Evolutionary conservation across 2,329 filamentous ascomycete species (phyloP), one percentile per base, ranked within the genome.

Genomic region (Claviceps maximensis): DNA sequence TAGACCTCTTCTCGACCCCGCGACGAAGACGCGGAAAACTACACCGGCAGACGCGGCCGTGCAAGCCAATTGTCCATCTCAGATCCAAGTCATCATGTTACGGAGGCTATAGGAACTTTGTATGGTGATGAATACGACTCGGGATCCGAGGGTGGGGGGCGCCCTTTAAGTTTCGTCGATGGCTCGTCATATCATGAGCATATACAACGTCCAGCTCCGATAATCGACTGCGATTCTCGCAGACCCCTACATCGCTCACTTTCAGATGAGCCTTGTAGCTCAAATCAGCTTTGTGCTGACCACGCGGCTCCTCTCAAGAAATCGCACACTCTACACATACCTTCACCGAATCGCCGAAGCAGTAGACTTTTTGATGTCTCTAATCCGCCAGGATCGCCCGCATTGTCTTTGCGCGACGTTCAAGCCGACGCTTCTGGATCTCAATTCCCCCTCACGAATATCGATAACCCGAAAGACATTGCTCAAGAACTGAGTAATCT

Each of bases 401-500:
- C 76, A 1, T 67, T 74, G 8, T 76, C 76, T 4, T 68, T 74
- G 56, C 77, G 70, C 54, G 78, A 74, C 59, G 79, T 74, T 63
- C 76, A 75, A 64, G 74, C 72, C 61, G 82, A 82, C 55, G 82
- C 87, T 52, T 83, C 86, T 50, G 61, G 59, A 29, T 69, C 67
- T 19, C 79, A 91, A 58, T 91, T 90, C 62, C 82, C 91, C 60
- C 79, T 95, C 57, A 87, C 90, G 63, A 93, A 93, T 67, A 91
- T 95, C 66, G 89, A 89, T 57, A 86, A 91, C 62, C 86, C 90
- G 1, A 89, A 84, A 55, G 89, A 90, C 56, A 87, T 96, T 55
- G 89, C 89, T 27, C 88, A 95, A 70, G 90, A 96, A 70, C 73
- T 96, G 61, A 94, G 86, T 73, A 96, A 95, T 63, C 71, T 96